phyloP scores from a whole-genome alignment of 331 rosid genomes.

The Rosa hybrid region DNA sequence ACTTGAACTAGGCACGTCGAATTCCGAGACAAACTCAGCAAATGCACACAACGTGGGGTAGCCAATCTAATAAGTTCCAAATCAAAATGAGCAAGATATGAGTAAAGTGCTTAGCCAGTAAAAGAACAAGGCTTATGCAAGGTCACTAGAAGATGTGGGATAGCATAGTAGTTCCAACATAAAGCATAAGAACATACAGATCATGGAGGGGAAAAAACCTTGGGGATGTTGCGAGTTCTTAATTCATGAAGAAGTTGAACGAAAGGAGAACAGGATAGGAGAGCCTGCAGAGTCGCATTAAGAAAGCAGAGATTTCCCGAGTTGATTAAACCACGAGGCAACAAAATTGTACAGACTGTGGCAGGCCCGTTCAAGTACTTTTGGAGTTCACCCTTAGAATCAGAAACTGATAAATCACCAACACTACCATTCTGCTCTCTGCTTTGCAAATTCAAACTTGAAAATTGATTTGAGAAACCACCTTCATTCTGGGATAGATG shows the following conservation, averaged over 20 bases:
- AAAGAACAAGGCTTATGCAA: not conserved
- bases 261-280: slow-evolving; percentile 81
- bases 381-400: slow-evolving; percentile 30
- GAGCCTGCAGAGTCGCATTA: slow-evolving; percentile 89
- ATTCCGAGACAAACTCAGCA: slow-evolving; percentile 65
- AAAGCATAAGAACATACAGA: not conserved
- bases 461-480: slow-evolving; percentile 43
- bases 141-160: not conserved
- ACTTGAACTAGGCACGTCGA: slow-evolving; percentile 57
- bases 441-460: slow-evolving; percentile 45
- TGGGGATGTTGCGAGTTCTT: slow-evolving; percentile 54
- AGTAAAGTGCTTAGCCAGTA: not conserved
- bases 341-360: slow-evolving; percentile 36
- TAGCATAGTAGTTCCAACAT: not conserved
- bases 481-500: slow-evolving; percentile 27
- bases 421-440: slow-evolving; percentile 33
- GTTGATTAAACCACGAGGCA: slow-evolving; percentile 83
- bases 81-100: not conserved
- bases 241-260: slow-evolving; percentile 73
- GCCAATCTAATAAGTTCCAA: slow-evolving; percentile 53
- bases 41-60: slow-evolving; percentile 81
- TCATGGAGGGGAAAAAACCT: slow-evolving; percentile 46
- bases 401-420: slow-evolving; percentile 29
- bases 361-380: slow-evolving; percentile 50
- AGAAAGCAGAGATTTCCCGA: slow-evolving; percentile 92